Evolutionary conservation across 2,329 filamentous ascomycete genomes (phyloP), one percentile per base, ranked within the genome.

Genomic region (Elsinoe australis): DNA sequence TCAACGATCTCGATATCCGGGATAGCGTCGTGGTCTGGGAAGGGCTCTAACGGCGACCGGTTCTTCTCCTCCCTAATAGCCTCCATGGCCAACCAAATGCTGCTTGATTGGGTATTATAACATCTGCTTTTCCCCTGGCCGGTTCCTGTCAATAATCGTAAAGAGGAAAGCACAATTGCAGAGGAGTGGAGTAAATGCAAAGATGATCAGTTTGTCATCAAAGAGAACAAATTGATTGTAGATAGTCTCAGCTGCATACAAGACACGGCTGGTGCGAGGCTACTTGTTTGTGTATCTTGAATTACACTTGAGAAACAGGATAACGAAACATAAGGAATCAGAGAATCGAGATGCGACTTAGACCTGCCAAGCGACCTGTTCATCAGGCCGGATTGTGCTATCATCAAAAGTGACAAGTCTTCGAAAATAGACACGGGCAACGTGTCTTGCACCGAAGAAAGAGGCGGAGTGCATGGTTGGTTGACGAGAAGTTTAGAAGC

Each of bases 381-480:
- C 15, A 26, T 32, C 39, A 44, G 39, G 24, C 39, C 39, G 31
- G 39, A 15, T 10, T n/a, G 17, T 4, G 4, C 21, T 12, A 7
- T 41, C n/a, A 7, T 17, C 12, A 14, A 15, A 24, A 15, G 24
- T 44, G 39, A 21, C 39, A 44, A 17, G 28, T 44, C 26, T 31
- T 26, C 39, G 31, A 44, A 44, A 44, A 44, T 44, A 44, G 39
- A 44, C 39, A 18, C 17, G 35, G 21, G 39, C 39, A 31, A 44
- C 39, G 39, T 44, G 39, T 24, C 39, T 12, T 15, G 17, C 26
- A 29, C 26, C 26, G 22, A 31, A n/a, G 5, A 24, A 26, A n/a
- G 17, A 29, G 39, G 39, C 39, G 21, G n/a, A 24, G 14, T 15
- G 18, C 21, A 15, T 31, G 39, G 39, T 44, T 44, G 39, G 39